Conservation (phyloP, 108 stramenopile genomes). For the Cafeteria roenbergensis region DNA sequence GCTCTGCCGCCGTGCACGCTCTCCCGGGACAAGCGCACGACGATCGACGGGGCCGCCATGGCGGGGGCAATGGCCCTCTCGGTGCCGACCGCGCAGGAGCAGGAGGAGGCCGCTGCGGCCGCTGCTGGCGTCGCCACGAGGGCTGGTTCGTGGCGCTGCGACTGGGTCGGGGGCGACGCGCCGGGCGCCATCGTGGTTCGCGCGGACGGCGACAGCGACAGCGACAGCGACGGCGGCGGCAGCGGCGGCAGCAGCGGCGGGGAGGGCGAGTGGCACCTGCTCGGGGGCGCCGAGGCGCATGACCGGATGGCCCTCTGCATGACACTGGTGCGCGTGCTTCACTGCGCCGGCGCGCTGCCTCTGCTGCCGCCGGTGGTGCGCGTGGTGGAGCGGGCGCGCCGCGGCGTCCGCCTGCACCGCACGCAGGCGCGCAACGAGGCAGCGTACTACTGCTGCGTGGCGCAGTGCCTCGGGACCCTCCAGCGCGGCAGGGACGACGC, state of each 20-base stretch:
- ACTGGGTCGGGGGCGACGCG: not conserved
- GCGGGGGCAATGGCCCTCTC: not conserved
- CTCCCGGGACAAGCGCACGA: not conserved
- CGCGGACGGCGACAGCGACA: not conserved
- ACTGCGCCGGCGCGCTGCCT: slow-evolving; percentile 14
- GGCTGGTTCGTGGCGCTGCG: too few species aligned
- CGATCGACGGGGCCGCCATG: not conserved
- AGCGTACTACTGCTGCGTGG: slow-evolving; percentile 24
- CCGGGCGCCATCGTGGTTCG: not conserved
- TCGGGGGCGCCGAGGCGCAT: slow-evolving; percentile 7
- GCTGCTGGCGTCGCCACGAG: not conserved
- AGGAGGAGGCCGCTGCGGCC: not conserved
- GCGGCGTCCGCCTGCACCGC: slow-evolving; percentile 18
- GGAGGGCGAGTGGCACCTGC: not conserved
- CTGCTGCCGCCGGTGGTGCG: slow-evolving; percentile 15
- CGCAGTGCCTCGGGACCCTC: slow-evolving; percentile 9
- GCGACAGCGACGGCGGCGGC: not conserved
- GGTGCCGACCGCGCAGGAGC: not conserved
- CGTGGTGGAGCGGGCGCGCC: slow-evolving; percentile 20
- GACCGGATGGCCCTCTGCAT: slow-evolving; percentile 28
- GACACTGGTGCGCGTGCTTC: slow-evolving; percentile 28
- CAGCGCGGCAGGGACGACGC: not conserved
- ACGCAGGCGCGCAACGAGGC: slow-evolving; percentile 35
- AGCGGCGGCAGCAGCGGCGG: not conserved
- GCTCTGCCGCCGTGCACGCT: not conserved